Percentiles rank a stretch among this genome's conserved stretches.
These are phyloP conservation scores for Pseudogymnoascus sp. DNA, from an alignment of 2,329 filamentous ascomycete species.

Conservation along the genomic window DNA sequence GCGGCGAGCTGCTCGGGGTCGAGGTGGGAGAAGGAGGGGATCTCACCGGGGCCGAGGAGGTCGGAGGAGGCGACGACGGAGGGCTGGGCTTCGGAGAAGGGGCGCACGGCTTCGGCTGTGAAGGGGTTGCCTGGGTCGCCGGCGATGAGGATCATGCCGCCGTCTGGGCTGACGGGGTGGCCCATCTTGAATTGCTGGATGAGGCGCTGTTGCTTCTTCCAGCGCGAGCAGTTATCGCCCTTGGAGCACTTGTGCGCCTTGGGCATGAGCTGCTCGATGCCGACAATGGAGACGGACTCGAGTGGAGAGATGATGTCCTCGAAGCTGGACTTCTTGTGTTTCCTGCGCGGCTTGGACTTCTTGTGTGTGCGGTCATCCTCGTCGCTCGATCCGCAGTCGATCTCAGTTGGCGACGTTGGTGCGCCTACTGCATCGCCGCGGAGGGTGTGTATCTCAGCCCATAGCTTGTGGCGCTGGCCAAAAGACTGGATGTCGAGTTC, in stretches of 20 bases:
- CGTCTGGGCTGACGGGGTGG: slow-evolving; percentile 54
- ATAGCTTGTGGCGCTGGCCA: slow-evolving; percentile 69
- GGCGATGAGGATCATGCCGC: slow-evolving; percentile 66
- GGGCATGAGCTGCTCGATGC: slow-evolving; percentile 80
- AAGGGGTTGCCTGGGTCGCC: slow-evolving; percentile 71
- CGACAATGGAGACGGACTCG: slow-evolving; percentile 84
- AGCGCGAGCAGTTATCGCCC: slow-evolving; percentile 78
- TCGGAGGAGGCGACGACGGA: slow-evolving; percentile 90
- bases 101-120: slow-evolving; percentile 53
- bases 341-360: slow-evolving; percentile 22
- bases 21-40: slow-evolving; percentile 59
- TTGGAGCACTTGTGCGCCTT: slow-evolving; percentile 79
- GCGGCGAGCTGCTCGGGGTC: slow-evolving; percentile 65
- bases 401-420: slow-evolving; percentile 49
- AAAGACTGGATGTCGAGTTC: slow-evolving; percentile 77
- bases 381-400: slow-evolving; percentile 32
- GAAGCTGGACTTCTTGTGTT: slow-evolving; percentile 25
- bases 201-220: slow-evolving; percentile 69
- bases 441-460: slow-evolving; percentile 69
- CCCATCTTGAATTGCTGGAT: slow-evolving; percentile 68
- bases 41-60: slow-evolving; percentile 63
- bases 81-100: slow-evolving; percentile 66
- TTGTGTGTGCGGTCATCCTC: slow-evolving; percentile 17
- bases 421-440: slow-evolving; percentile 47
- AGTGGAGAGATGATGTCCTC: slow-evolving; percentile 67